A percentile compares a stretch with the other conserved stretches of the same genome.
These are phyloP conservation scores for Russula dissimulans DNA, from an alignment of 768 basidiomycete species.

Conservation along the genomic window DNA sequence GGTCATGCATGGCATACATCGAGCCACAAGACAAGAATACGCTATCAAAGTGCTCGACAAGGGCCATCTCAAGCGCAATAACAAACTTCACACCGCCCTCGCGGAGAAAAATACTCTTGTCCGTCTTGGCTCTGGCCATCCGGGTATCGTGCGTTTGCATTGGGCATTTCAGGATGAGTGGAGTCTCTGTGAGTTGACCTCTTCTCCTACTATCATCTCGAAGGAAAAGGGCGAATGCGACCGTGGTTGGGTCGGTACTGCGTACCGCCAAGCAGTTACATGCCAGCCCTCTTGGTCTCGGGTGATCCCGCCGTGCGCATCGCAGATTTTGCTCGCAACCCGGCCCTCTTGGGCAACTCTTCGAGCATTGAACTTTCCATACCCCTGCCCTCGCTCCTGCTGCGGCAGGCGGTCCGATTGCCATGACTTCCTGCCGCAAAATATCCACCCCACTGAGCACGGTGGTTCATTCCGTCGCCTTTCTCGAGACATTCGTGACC, in stretches of 20 bases:
- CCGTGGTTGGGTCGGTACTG: neutral
- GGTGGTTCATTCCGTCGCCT: neutral
- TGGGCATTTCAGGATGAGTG: constrained; percentile 82
- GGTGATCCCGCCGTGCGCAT: neutral
- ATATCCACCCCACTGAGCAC: neutral
- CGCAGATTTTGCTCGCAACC: neutral
- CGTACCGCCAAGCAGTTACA: neutral
- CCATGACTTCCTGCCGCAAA: neutral
- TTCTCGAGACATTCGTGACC: neutral
- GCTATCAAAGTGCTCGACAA: constrained; percentile 82
- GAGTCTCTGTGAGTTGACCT: constrained; percentile 60
- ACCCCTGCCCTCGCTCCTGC: neutral
- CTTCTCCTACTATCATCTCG: neutral
- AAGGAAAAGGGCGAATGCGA: neutral
- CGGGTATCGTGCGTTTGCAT: constrained; percentile 71
- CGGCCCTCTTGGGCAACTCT: neutral
- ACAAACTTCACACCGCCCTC: constrained; percentile 67
- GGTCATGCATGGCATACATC: constrained; percentile 50
- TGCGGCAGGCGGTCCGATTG: constrained; percentile 2
- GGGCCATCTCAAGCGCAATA: constrained; percentile 67
- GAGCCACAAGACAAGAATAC: constrained; percentile 51
- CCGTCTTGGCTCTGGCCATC: constrained; percentile 55
- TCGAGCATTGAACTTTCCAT: neutral
- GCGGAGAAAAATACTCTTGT: constrained; percentile 75
- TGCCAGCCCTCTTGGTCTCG: neutral